Evolutionary conservation across 2,329 filamentous ascomycete species (phyloP).

Genomic region (Claviceps sp.): DNA sequence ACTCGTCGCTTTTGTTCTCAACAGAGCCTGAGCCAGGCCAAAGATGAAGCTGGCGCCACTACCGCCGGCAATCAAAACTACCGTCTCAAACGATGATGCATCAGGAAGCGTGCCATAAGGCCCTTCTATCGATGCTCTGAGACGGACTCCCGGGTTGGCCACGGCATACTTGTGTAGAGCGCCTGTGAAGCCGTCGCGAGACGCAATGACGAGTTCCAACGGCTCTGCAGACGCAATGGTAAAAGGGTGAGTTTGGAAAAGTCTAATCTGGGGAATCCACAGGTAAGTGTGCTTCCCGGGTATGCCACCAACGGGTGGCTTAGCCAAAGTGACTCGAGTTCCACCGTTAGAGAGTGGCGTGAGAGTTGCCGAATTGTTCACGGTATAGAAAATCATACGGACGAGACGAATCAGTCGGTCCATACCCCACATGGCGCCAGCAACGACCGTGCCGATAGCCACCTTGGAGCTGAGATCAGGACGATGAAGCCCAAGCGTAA

Average conservation of each 20-base stretch:
- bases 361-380: conserved; percentile 39
- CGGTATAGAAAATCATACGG: conserved; percentile 29
- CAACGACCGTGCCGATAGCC: conserved; percentile 27
- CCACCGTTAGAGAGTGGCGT: conserved; percentile 39
- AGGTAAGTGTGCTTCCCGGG: conserved; percentile 51
- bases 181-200: conserved; percentile 45
- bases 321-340: conserved; percentile 39
- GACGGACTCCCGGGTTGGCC: conserved; percentile 31
- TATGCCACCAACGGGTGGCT: conserved; percentile 30
- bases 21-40: conserved; percentile 24
- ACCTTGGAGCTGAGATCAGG: conserved; percentile 29
- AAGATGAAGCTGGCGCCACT: conserved; percentile 45
- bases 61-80: conserved; percentile 47
- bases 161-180: conserved; percentile 38
- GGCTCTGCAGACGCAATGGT: conserved; percentile 41
- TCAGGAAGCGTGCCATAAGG: conserved; percentile 44
- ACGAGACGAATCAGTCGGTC: conserved; percentile 36
- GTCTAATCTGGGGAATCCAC: conserved; percentile 46
- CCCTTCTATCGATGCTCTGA: conserved; percentile 42
- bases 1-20: conserved; percentile 13
- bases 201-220: conserved; percentile 44
- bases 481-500: conserved; percentile 38
- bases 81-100: conserved; percentile 36
- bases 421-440: conserved; percentile 32
- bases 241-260: conserved; percentile 49